These are phyloP conservation scores for Flueggea neowawraea DNA, from an alignment of 441 rosid species.

Conservation along the genomic window DNA sequence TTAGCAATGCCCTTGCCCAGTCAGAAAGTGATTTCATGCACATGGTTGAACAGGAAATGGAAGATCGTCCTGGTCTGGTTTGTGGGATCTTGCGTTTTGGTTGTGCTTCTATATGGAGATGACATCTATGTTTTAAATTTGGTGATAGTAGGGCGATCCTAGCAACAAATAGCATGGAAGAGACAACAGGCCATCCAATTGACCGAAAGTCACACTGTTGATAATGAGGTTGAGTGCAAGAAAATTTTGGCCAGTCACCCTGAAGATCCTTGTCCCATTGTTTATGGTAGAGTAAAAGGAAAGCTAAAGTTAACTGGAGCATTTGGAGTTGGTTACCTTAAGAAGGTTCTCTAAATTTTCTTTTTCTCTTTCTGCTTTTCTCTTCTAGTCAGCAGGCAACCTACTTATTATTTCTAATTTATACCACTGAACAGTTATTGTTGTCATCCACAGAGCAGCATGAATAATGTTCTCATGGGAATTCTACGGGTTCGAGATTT, in stretches of 20 bases:
- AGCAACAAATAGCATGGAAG: conserved; percentile 27
- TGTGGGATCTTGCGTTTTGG: conserved; percentile 78
- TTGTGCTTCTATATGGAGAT: conserved; percentile 58
- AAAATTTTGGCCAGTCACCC: conserved; percentile 38
- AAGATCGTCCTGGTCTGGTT: conserved; percentile 73
- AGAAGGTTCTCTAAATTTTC: conserved; percentile 40
- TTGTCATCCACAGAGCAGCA: conserved; percentile 37
- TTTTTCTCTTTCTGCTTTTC: background rate
- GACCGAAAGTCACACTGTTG: no score
- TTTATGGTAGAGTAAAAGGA: conserved; percentile 70
- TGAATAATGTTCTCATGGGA: conserved; percentile 79
- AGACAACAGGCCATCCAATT: no score
- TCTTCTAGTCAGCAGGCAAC: background rate
- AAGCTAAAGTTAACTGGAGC: conserved; percentile 79
- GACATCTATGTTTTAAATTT: conserved; percentile 58
- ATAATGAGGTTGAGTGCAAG: no score
- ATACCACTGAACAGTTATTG: background rate
- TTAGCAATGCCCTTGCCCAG: conserved; percentile 53
- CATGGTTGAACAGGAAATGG: conserved; percentile 93
- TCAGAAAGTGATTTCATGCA: conserved; percentile 56
- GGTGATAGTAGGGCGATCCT: conserved; percentile 85
- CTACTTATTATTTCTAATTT: background rate
- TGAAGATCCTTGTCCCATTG: conserved; percentile 53
- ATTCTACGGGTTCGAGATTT: conserved; percentile 71
- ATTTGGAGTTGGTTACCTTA: conserved; percentile 79